Conservation (phyloP, 2,329 filamentous ascomycete genomes). For the Cadophora malorum region DNA sequence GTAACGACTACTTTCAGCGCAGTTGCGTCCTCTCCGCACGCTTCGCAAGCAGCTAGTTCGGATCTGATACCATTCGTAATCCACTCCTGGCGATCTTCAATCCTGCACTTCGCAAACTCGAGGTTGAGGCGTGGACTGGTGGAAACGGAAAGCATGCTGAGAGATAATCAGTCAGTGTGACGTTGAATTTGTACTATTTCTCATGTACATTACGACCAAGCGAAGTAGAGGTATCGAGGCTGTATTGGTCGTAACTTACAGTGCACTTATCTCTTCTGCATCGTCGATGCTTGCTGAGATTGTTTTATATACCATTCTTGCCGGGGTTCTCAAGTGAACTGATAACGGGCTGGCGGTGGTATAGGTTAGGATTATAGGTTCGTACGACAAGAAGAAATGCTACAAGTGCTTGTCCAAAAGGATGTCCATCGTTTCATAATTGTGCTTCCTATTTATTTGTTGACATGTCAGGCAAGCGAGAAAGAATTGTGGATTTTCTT, state of each 20-base stretch:
- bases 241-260: not conserved
- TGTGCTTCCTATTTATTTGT: too few species aligned
- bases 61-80: not conserved
- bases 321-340: too few species aligned
- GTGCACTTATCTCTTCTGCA: not conserved
- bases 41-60: not conserved
- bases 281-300: too few species aligned
- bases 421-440: too few species aligned
- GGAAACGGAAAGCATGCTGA: slow-evolving; percentile 4
- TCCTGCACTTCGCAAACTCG: not conserved
- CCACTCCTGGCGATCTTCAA: slow-evolving; percentile 3
- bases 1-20: slow-evolving; percentile 15
- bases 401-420: too few species aligned
- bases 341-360: too few species aligned
- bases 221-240: not conserved
- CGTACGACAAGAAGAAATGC: too few species aligned
- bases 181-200: not conserved
- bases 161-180: not conserved
- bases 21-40: slow-evolving; percentile 1
- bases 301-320: too few species aligned
- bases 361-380: too few species aligned
- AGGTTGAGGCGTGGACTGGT: not conserved
- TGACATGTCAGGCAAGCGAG: too few species aligned
- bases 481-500: too few species aligned
- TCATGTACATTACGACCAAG: not conserved